Evolutionary conservation across 192 early-diverging fungal species (phyloP), one percentile per base, ranked within the genome.

Genomic region (Podila horticola): DNA sequence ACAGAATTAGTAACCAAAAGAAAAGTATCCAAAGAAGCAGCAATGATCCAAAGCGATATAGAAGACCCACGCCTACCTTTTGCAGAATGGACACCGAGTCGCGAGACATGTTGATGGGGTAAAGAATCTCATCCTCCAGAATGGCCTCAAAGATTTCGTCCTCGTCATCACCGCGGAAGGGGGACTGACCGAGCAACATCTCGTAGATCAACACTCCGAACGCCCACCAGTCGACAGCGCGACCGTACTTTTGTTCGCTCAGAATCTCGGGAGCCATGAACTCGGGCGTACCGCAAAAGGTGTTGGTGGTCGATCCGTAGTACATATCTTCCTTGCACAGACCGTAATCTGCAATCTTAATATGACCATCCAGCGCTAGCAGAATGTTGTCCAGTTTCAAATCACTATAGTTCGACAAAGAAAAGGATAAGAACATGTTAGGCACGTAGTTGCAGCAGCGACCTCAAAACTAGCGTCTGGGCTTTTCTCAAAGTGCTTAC

Each of bases 181-280:
- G 97, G 11, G 94, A 93, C 70, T 96, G 92, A 61, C 95, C 95
- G 59, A 97, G 86, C 34, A 97, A 87, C 95, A 99, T 97, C 79
- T 94, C 93, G 74, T 94, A 94, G 66, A 94, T 92, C 69, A 94
- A 84, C 12, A 94, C 92, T 62, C 93, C 93, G 83, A 94, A 95
- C 3, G 98, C 95, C 98, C 98, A 99, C 98, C 98, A 99, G 84
- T 99, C 98, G 3, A 98, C 97, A 4, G 98, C 96, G n/a, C 94
- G 90, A 15, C 92, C 93, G 79, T 99, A 99, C 51, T 94, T 94
- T 86, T 98, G 94, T 83, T 98, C 98, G 66, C 93, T 84, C 33
- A 99, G 86, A 62, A 99, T 98, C 84, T 99, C 98, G 50, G 98
- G 98, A 8, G 98, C 97, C 97, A 99, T 99, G 72, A 98, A 99